Evolutionary conservation across 768 basidiomycete species (phyloP).

Genomic region (Boletus barrowsii): DNA sequence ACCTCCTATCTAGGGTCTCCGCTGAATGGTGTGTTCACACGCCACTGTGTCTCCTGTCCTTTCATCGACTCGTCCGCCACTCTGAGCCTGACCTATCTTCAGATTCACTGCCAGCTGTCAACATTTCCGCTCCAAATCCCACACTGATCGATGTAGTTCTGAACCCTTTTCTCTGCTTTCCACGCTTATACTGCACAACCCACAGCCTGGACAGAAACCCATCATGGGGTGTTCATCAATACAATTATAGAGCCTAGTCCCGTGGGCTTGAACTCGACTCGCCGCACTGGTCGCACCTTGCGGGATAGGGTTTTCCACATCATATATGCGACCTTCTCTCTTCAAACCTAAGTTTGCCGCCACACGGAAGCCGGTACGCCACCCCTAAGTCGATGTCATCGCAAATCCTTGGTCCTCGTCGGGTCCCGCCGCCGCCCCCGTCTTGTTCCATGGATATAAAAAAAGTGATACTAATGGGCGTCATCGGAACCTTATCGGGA

Average conservation of each 20-base stretch:
- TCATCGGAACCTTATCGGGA: background rate
- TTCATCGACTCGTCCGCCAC: background rate
- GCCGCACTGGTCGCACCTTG: background rate
- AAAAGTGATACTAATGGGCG: background rate
- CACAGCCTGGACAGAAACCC: constrained; percentile 7
- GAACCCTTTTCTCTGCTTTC: constrained; percentile 3
- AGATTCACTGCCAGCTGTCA: background rate
- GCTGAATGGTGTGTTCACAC: background rate
- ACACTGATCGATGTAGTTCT: background rate
- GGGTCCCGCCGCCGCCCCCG: background rate
- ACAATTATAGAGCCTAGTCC: constrained; percentile 4
- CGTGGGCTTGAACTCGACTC: background rate
- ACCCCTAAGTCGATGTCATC: background rate
- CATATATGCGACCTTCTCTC: background rate
- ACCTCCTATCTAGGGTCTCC: background rate
- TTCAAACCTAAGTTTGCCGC: constrained; percentile 10
- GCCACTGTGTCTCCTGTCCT: background rate
- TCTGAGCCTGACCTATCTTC: background rate
- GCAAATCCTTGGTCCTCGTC: too few relatives aligned
- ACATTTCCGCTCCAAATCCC: background rate
- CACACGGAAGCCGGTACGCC: background rate
- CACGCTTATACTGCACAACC: constrained; percentile 1
- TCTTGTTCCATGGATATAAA: background rate
- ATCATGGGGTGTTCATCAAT: constrained; percentile 6
- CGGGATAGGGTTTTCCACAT: background rate